A percentile compares a stretch with the other conserved stretches of the same genome.
Conservation (phyloP, 331 rosid genomes). For the Phaseolus coccineus region DNA sequence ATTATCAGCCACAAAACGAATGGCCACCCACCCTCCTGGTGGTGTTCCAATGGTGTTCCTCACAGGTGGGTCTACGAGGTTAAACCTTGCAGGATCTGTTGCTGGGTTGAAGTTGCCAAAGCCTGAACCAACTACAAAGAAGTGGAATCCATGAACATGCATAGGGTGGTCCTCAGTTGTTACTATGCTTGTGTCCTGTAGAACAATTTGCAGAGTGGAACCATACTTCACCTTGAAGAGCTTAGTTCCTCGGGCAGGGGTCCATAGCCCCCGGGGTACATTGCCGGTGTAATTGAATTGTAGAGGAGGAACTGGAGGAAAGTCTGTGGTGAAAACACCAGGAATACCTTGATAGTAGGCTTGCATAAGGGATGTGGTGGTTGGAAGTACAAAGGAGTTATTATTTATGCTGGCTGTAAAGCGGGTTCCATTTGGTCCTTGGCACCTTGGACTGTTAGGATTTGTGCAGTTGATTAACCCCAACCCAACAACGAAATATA, state of each 20-base stretch:
- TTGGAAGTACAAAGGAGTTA: slow-evolving; percentile 75
- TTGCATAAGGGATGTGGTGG: slow-evolving; percentile 77
- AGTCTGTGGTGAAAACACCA: slow-evolving; percentile 82
- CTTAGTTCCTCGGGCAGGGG: slow-evolving; percentile 73
- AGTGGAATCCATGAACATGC: slow-evolving; percentile 92
- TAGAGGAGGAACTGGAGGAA: slow-evolving; percentile 82
- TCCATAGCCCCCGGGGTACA: slow-evolving; percentile 83
- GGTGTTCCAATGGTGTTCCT: slow-evolving; percentile 87
- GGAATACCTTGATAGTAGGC: slow-evolving; percentile 78
- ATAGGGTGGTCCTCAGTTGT: slow-evolving; percentile 90
- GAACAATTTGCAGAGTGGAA: slow-evolving; percentile 69
- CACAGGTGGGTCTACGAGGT: slow-evolving; percentile 80
- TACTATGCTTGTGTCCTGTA: slow-evolving; percentile 89
- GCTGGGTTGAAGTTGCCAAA: slow-evolving; percentile 88
- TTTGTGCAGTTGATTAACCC: slow-evolving; percentile 84
- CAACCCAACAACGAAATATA: slow-evolving; percentile 71
- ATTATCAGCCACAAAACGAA: slow-evolving; percentile 86
- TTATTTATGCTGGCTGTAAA: slow-evolving; percentile 88
- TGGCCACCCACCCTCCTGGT: slow-evolving; percentile 99
- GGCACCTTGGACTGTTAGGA: slow-evolving; percentile 88
- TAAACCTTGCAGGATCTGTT: slow-evolving; percentile 72
- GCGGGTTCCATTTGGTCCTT: slow-evolving; percentile 95
- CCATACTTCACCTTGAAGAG: slow-evolving; percentile 73
- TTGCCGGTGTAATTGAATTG: slow-evolving; percentile 85
- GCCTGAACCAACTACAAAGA: slow-evolving; percentile 89